These are phyloP conservation scores for Xylaria sp. DNA, from an alignment of 495 filamentous ascomycete species.

Conservation along the genomic window DNA sequence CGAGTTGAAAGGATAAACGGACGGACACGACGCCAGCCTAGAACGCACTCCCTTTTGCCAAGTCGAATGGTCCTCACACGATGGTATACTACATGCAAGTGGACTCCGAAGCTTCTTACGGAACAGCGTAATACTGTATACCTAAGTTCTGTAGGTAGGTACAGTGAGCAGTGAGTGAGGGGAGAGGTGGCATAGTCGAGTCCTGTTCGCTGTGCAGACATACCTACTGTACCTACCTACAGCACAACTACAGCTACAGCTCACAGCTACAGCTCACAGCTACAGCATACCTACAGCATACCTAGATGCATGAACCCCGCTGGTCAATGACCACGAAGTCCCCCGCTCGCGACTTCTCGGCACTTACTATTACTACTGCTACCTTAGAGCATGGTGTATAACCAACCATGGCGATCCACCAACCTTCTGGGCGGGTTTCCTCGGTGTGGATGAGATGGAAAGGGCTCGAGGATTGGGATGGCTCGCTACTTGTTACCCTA, in stretches of 20 bases:
- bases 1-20: background rate
- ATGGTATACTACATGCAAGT: background rate
- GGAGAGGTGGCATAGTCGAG: background rate
- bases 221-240: background rate
- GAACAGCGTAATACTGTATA: background rate
- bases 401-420: background rate
- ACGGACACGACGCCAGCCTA: slow-evolving; percentile 4
- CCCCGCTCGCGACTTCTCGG: slow-evolving; percentile 4
- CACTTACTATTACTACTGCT: background rate
- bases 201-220: background rate
- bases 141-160: no score
- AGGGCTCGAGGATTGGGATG: background rate
- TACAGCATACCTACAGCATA: no score
- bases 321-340: background rate
- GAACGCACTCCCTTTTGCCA: slow-evolving; percentile 2
- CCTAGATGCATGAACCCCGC: slow-evolving; percentile 17
- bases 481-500: no score
- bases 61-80: background rate
- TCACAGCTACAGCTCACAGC: no score
- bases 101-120: background rate
- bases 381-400: no score
- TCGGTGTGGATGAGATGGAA: background rate
- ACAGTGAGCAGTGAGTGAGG: background rate
- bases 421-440: background rate
- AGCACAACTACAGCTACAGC: background rate